Evolutionary conservation across 371 early-diverging fungal species (phyloP).

Genomic region (Blakeslea trispora): DNA sequence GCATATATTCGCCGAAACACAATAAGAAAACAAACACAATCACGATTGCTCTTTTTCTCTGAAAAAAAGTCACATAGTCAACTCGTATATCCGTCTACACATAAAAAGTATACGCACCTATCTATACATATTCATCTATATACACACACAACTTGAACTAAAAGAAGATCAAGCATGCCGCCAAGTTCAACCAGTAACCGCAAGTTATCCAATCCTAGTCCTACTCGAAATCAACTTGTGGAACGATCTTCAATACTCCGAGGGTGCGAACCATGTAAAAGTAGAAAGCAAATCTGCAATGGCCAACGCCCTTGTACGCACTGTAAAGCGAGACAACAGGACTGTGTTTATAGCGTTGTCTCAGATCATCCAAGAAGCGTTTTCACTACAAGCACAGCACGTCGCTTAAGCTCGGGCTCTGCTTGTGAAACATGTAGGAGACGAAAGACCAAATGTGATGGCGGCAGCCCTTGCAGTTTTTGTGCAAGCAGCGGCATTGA

Average conservation of each 20-base stretch:
- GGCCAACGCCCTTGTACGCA: constrained; percentile 32
- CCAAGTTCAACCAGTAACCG: constrained; percentile 27
- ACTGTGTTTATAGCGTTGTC: constrained; percentile 34
- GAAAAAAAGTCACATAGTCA: too few relatives aligned
- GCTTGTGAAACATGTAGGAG: constrained; percentile 56
- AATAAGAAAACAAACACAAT: too few relatives aligned
- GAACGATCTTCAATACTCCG: constrained; percentile 28
- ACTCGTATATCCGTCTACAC: too few relatives aligned
- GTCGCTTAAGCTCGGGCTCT: constrained; percentile 50
- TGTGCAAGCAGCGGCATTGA: constrained; percentile 40
- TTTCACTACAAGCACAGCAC: constrained; percentile 37
- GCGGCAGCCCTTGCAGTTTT: constrained; percentile 47
- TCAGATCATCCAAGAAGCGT: constrained; percentile 36
- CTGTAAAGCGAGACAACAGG: constrained; percentile 25
- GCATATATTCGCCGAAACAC: too few relatives aligned
- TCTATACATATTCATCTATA: too few relatives aligned
- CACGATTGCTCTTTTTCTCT: too few relatives aligned
- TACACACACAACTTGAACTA: too few relatives aligned
- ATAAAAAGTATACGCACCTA: too few relatives aligned
- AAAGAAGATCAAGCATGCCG: constrained; percentile 17
- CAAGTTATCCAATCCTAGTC: constrained; percentile 29
- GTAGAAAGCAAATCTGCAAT: constrained; percentile 29
- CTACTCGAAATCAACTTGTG: constrained; percentile 29
- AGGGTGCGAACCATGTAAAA: constrained; percentile 34
- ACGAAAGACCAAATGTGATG: constrained; percentile 58